Percentiles rank a stretch among this genome's conserved stretches.
Conservation (phyloP, 768 basidiomycete species). For the Leccinum variicolor region DNA sequence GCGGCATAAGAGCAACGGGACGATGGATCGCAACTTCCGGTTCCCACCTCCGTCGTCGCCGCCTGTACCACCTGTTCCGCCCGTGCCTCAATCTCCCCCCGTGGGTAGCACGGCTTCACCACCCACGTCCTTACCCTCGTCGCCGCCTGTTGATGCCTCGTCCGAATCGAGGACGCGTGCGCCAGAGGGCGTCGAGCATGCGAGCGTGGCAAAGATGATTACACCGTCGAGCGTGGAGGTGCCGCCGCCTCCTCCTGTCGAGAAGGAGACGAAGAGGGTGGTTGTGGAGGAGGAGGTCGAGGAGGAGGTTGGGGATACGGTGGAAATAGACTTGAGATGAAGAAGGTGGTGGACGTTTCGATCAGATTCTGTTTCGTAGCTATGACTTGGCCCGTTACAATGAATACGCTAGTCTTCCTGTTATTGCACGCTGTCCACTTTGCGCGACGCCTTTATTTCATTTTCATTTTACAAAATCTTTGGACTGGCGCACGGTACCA, state of each 20-base stretch:
- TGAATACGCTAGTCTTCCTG: too few relatives aligned
- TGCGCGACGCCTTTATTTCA: too few relatives aligned
- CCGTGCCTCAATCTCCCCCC: constrained; percentile 7
- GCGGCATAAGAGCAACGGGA: constrained; percentile 54
- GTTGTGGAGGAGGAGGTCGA: constrained; percentile 54
- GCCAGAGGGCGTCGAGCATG: constrained; percentile 6
- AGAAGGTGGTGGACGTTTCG: constrained; percentile 2
- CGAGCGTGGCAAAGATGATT: constrained; percentile 34
- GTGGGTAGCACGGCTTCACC: constrained; percentile 9
- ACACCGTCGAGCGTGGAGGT: constrained; percentile 69
- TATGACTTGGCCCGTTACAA: too few relatives aligned
- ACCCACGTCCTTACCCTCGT: constrained; percentile 26
- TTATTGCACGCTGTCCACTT: too few relatives aligned
- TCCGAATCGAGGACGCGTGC: constrained; percentile 18
- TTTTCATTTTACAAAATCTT: too few relatives aligned
- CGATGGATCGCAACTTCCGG: constrained; percentile 76
- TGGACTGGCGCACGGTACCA: too few relatives aligned
- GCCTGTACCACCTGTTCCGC: constrained; percentile 7
- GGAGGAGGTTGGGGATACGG: constrained; percentile 78
- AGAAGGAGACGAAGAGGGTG: constrained; percentile 56
- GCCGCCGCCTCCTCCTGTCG: constrained; percentile 74
- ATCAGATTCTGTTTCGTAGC: too few relatives aligned
- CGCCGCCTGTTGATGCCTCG: constrained; percentile 12
- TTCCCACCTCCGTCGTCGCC: constrained; percentile 45
- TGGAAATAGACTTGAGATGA: constrained; percentile 60